Base-by-base conservation (phyloP, 1,139 yeast genomes). In the Trichomonascaceae sp. region DNA sequence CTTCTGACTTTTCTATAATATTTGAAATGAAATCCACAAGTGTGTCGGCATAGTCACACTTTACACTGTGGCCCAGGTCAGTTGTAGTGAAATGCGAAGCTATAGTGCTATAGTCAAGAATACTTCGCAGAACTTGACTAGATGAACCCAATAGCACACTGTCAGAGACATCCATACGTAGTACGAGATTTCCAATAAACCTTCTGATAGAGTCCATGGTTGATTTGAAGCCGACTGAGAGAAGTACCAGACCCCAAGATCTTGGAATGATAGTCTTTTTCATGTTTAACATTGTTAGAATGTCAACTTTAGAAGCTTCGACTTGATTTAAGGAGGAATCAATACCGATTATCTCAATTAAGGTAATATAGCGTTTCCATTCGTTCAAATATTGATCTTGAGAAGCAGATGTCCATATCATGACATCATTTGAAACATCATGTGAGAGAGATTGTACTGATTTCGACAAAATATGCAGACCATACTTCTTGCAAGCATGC, bases 271-370 rank as follows among this genome's bases (percentile, higher is more conserved):
- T 74, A 18, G 77, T 69, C 0, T 83, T 77, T 1, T 66, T 61
- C 1, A 81, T 78, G 0, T 83, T 73, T 45, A 88, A 74, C 22
- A 88, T 69, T 1, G 71, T 72, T 4, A 83, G 68, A 45, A 90
- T 78, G 63, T 88, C 96, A 7, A 71, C 70, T 1, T 80, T 70
- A 0, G 95, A 95, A 12, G 90, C 96, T 61, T 84, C 84, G 0
- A 93, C 83, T 68, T 90, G 97, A 63, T 90, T 91, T 62, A 87
- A 72, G 0, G 96, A 87, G 0, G 96, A 84, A 66, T 90, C 97
- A 49, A 90, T 78, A 1, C 90, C 95, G 44, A 88, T 72, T 50
- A 90, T 85, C 64, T 90, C 96, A 60, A 82, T 85, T 13, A 90
- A 71, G 0, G 96, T 87, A 38, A 82, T 75, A 63, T 75, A 90